Conservation (phyloP, 225 moss, liverwort and hornwort species). For the Asterella californica region DNA sequence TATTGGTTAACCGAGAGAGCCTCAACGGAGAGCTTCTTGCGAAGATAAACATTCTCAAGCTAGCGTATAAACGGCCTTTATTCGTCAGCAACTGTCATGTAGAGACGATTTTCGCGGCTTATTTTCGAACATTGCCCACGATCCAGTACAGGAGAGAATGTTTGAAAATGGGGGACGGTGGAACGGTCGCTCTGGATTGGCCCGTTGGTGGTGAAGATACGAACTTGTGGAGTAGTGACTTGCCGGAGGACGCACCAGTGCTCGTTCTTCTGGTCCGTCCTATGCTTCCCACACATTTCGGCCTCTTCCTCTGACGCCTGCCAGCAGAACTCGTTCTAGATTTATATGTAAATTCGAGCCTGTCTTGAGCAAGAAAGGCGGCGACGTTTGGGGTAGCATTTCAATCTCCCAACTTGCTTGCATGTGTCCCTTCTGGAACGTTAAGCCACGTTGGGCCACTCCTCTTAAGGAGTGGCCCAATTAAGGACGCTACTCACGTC, state of each 20-base stretch:
- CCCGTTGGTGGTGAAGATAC: constrained; percentile 45
- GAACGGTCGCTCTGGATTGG: constrained; percentile 91
- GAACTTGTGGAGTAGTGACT: constrained; percentile 28
- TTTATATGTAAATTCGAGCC: neutral
- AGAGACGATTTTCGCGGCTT: constrained; percentile 84
- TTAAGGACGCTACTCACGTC: no score
- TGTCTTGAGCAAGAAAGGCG: neutral
- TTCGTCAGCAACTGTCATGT: constrained; percentile 69
- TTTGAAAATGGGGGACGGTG: constrained; percentile 73
- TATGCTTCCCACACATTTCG: neutral
- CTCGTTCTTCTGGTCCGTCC: constrained; percentile 72
- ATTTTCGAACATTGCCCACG: constrained; percentile 65
- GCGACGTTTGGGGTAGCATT: neutral
- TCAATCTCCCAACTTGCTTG: neutral
- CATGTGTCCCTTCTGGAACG: neutral
- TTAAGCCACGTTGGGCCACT: neutral
- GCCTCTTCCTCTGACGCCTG: neutral
- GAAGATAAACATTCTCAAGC: constrained; percentile 48
- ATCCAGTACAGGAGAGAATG: constrained; percentile 67
- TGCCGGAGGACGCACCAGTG: constrained; percentile 48
- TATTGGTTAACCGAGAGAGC: constrained; percentile 41
- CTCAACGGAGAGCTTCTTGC: constrained; percentile 38
- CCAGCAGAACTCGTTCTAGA: neutral
- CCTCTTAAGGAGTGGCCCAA: no score
- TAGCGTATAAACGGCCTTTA: constrained; percentile 59